A percentile compares a stretch with the other conserved stretches of the same genome.
phyloP scores from a whole-genome alignment of 169 alveolate genomes.

The Plasmodium vinckei region DNA sequence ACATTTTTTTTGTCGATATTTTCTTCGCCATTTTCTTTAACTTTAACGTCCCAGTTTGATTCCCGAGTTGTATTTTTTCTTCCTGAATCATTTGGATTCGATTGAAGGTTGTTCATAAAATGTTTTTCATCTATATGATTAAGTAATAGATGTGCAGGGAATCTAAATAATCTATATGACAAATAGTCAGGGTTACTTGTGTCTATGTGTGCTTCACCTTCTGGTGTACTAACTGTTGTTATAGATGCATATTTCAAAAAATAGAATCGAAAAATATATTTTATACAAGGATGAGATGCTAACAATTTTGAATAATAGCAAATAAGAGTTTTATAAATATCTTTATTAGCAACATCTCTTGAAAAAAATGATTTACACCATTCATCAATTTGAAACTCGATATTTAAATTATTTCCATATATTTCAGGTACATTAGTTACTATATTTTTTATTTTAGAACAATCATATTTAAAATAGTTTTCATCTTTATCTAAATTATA shows the following conservation, averaged over 20 bases:
- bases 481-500: conserved; percentile 5
- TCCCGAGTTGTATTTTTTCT: not conserved
- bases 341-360: conserved; percentile 79
- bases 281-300: conserved; percentile 80
- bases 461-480: conserved; percentile 33
- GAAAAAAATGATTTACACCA: conserved; percentile 78
- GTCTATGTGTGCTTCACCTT: conserved; percentile 83
- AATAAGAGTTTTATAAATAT: conserved; percentile 80
- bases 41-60: not conserved
- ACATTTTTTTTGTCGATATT: too few relatives aligned
- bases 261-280: conserved; percentile 79
- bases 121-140: not conserved
- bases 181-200: conserved; percentile 79
- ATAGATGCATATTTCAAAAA: conserved; percentile 81
- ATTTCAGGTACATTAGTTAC: conserved; percentile 61
- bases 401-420: conserved; percentile 76
- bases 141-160: conserved; percentile 76
- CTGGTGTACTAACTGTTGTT: conserved; percentile 82
- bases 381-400: conserved; percentile 81
- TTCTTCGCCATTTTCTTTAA: not conserved
- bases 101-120: not conserved
- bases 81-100: not conserved
- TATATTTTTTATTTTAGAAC: conserved; percentile 51
- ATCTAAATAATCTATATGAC: conserved; percentile 73
- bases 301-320: conserved; percentile 80